Conservation (phyloP, 2,329 filamentous ascomycete genomes). For the Aphanocladium album region DNA sequence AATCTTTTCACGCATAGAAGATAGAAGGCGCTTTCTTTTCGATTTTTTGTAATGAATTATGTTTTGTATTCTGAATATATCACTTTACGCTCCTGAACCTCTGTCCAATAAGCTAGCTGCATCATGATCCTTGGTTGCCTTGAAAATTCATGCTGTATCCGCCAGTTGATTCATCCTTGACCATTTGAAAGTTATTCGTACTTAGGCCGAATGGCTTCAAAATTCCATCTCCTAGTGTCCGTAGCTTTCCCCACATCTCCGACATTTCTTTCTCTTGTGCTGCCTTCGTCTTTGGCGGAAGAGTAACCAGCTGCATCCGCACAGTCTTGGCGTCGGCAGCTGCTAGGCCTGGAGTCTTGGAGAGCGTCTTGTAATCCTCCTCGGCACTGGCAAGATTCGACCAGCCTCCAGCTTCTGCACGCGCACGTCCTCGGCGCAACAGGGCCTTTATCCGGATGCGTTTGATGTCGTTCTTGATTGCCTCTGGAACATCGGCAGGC, state of each 20-base stretch:
- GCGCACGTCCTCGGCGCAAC: conserved; percentile 70
- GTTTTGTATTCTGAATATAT: neutral
- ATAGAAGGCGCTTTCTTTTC: too few relatives aligned
- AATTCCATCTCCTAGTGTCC: conserved; percentile 85
- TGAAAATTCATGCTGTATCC: conserved; percentile 91
- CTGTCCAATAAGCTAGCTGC: neutral
- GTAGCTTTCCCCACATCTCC: conserved; percentile 97
- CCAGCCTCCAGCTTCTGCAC: conserved; percentile 71
- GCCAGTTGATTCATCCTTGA: conserved; percentile 81
- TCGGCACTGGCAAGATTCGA: conserved; percentile 69
- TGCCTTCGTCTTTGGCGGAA: conserved; percentile 66
- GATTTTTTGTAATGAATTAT: neutral
- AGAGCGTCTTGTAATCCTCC: conserved; percentile 71
- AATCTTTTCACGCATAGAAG: too few relatives aligned
- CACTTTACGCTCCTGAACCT: too few relatives aligned
- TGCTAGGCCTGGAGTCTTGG: conserved; percentile 51
- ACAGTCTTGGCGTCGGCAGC: conserved; percentile 64
- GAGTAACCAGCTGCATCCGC: conserved; percentile 54
- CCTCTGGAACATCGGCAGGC: conserved; percentile 14
- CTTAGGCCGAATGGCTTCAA: conserved; percentile 90
- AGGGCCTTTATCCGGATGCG: conserved; percentile 80
- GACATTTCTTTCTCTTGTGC: conserved; percentile 84
- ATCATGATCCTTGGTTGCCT: conserved; percentile 14
- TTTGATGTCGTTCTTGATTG: conserved; percentile 52
- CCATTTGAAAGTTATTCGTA: conserved; percentile 92